Conservation (phyloP, 257 asterid genomes). For the Solanum etuberosum region DNA sequence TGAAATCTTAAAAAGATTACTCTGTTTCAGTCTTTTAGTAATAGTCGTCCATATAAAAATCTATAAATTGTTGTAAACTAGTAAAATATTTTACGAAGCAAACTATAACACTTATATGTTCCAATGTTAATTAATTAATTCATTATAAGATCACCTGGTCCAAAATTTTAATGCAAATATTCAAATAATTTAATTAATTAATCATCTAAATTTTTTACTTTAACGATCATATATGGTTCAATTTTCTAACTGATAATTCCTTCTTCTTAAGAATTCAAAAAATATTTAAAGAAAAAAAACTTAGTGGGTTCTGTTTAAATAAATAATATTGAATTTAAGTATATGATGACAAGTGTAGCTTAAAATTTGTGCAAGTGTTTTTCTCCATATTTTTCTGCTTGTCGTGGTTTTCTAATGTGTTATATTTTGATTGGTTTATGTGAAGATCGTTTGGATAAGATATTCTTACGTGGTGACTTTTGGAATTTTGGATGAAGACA, state of each 20-base stretch:
- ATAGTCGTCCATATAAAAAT: background rate
- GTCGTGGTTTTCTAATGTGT: background rate
- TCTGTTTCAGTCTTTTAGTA: background rate
- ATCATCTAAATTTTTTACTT: background rate
- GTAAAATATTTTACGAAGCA: background rate
- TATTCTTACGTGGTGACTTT: background rate
- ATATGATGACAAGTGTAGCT: background rate
- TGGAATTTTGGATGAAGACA: conserved; percentile 1
- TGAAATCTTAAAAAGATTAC: background rate
- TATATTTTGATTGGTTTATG: background rate
- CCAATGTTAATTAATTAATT: background rate
- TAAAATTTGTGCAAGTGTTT: background rate
- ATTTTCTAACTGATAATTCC: background rate
- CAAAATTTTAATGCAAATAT: background rate
- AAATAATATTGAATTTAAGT: background rate
- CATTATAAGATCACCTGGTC: too few species aligned
- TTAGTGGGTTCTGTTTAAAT: background rate
- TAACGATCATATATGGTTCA: background rate
- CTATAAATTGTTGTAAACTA: background rate
- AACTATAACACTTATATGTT: background rate
- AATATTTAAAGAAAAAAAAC: background rate
- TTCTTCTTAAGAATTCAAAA: background rate
- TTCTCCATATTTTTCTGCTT: background rate
- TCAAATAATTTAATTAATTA: background rate
- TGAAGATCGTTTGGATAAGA: conserved; percentile 9